Base-by-base conservation (phyloP, 371 early-diverging fungal genomes). In the Rhizopus arrhizus region DNA sequence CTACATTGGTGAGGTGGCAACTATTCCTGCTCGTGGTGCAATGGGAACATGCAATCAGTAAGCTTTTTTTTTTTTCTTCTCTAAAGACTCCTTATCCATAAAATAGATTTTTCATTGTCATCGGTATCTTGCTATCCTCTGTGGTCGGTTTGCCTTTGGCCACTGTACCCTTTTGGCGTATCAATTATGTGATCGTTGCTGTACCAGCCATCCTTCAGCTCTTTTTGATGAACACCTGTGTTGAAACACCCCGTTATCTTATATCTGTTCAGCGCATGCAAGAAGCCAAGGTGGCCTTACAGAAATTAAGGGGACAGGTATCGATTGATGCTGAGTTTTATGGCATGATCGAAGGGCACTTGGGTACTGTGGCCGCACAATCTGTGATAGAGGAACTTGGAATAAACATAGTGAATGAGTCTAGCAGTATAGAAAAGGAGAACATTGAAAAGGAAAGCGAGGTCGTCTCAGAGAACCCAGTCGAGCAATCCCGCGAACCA, bases 1-100 rank as follows among this genome's bases (percentile, higher is more conserved):
- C 4, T 96, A 95, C 61, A 80, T 95, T 28, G 87, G 87, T 7
- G 93, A 94, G 62, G 82, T 95, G 31, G 73, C 93, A 2, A 91
- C 94, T 0, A 77, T 84, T 3, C 72, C 77, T 5, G 75, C 72
- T 12, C 79, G 94, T 53, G 96, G 94, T 10, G 71, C 83, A 0
- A 74, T 91, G 66, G 84, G 87, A 36, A 80, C 91, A n/a, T 82
- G 86, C 47, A 87, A 94, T 65, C 94, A 94, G 46, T 48, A 48
- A 48, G 48, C 8, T n/a, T 15, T n/a, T 15, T 13, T 13, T n/a
- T 22, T 22, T 22, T 22, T 22, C 2, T 22, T 22, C 22, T 22
- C 22, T 22, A 43, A n/a, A 43, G n/a, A 43, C 36, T 36, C 6
- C 6, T 36, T 36, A 9, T 43, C n/a, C n/a, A 6, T 38, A 8